These are phyloP conservation scores for Bondarzewia mesenterica DNA, from an alignment of 1,284 basidiomycete species.

Conservation along the genomic window DNA sequence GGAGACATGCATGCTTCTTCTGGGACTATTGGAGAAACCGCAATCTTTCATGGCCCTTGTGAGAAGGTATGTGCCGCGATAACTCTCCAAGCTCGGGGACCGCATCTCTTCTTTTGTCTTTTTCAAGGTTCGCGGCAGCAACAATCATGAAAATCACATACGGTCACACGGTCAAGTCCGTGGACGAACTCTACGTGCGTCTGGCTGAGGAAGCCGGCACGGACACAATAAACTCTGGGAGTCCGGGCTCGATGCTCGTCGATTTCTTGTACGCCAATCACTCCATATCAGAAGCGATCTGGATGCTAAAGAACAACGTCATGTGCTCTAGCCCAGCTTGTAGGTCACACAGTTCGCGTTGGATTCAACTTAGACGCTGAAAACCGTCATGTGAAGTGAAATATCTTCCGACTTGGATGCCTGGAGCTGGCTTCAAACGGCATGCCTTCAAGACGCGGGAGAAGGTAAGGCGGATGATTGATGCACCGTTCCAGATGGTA, in stretches of 20 bases:
- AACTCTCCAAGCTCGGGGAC: too few species aligned
- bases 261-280: slow-evolving; percentile 33
- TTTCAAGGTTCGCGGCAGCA: slow-evolving; percentile 23
- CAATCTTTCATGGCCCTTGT: slow-evolving; percentile 10
- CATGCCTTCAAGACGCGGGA: slow-evolving; percentile 32
- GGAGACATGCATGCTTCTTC: slow-evolving; percentile 9
- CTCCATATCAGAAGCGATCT: background rate
- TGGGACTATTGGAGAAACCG: slow-evolving; percentile 10
- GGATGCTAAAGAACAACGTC: background rate
- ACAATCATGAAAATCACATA: slow-evolving; percentile 31
- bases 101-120: background rate
- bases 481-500: slow-evolving; percentile 45
- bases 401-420: slow-evolving; percentile 47
- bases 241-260: slow-evolving; percentile 44
- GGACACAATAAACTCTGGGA: slow-evolving; percentile 40
- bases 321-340: slow-evolving; percentile 26
- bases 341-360: slow-evolving; percentile 22
- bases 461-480: slow-evolving; percentile 32
- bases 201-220: slow-evolving; percentile 38
- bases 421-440: slow-evolving; percentile 47
- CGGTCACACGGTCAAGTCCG: slow-evolving; percentile 21
- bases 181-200: slow-evolving; percentile 19
- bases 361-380: slow-evolving; percentile 3
- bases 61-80: slow-evolving; percentile 10
- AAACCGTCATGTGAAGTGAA: slow-evolving; percentile 22